These are phyloP conservation scores for Tricladium varicosporioides DNA, from an alignment of 2,329 filamentous ascomycete genomes.

Conservation along the genomic window DNA sequence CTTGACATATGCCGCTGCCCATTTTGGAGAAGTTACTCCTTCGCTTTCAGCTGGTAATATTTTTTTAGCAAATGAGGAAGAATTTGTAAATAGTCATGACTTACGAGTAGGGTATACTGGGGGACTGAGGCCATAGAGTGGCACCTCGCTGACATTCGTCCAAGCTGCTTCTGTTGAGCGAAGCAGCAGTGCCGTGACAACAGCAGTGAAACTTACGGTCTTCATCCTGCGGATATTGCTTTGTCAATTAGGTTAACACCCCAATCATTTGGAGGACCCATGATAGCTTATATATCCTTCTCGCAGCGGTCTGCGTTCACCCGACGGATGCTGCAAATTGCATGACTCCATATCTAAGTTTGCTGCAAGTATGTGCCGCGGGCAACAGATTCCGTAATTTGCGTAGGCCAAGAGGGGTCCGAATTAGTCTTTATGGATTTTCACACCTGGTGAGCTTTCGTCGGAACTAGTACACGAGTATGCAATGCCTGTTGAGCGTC, in stretches of 20 bases:
- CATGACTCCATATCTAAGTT: background rate
- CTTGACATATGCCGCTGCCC: background rate
- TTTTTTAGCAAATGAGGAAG: background rate
- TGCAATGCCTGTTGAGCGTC: background rate
- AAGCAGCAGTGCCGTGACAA: background rate
- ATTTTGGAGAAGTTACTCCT: constrained; percentile 1
- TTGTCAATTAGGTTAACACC: background rate
- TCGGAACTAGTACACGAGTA: background rate
- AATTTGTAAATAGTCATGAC: background rate
- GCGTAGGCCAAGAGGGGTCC: background rate
- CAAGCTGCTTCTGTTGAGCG: constrained; percentile 5
- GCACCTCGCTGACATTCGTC: constrained; percentile 15
- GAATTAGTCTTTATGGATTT: background rate
- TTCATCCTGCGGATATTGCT: constrained; percentile 1
- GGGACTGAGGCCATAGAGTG: constrained; percentile 13
- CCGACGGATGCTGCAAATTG: background rate
- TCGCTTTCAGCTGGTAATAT: background rate
- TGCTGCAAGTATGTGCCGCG: background rate
- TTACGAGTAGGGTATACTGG: constrained; percentile 7
- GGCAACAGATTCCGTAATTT: background rate
- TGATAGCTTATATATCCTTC: background rate
- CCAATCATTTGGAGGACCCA: background rate
- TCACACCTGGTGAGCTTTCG: background rate
- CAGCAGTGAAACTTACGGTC: background rate
- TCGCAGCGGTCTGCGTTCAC: background rate